Conservation (phyloP, 139 green algal species). For the Eudorina sp. region DNA sequence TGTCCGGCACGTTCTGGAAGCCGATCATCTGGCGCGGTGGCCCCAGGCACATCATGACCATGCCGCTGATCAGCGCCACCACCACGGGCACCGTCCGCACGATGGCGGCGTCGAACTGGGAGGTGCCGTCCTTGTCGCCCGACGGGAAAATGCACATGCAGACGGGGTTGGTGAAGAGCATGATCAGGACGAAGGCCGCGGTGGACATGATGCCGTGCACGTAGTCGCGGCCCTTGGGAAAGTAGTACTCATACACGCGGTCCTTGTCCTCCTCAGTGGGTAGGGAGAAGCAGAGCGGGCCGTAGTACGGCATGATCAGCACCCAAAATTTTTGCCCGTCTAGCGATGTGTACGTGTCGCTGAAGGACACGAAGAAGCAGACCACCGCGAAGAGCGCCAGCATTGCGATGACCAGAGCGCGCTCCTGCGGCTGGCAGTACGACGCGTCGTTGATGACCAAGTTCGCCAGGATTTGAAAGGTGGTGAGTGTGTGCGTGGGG, state of each 20-base stretch:
- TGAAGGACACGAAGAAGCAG: conserved; percentile 53
- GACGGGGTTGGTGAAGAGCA: conserved; percentile 61
- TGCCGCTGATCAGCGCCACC: conserved; percentile 53
- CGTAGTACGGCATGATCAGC: conserved; percentile 49
- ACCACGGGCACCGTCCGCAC: conserved; percentile 57
- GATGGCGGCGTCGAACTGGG: conserved; percentile 35
- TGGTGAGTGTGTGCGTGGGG: conserved; percentile 52
- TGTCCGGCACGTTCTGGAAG: conserved; percentile 57
- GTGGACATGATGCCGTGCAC: conserved; percentile 45
- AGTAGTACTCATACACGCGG: conserved; percentile 63
- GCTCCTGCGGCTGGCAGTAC: conserved; percentile 49
- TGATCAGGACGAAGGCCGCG: conserved; percentile 54
- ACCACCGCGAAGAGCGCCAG: conserved; percentile 55
- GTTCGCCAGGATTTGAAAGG: conserved; percentile 52
- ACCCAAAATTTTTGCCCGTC: conserved; percentile 54
- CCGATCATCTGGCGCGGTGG: conserved; percentile 62
- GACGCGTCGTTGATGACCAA: conserved; percentile 51
- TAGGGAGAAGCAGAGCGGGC: conserved; percentile 61
- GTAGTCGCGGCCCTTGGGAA: conserved; percentile 59
- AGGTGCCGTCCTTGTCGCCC: conserved; percentile 37
- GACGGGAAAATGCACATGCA: conserved; percentile 63
- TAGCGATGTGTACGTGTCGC: conserved; percentile 57
- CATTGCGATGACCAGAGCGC: conserved; percentile 53
- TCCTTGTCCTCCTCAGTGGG: conserved; percentile 57
- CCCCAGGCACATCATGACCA: conserved; percentile 63